Percentiles rank a stretch among this genome's conserved stretches.
Conservation (phyloP, 768 basidiomycete genomes). For the Tylopilus sp. region DNA sequence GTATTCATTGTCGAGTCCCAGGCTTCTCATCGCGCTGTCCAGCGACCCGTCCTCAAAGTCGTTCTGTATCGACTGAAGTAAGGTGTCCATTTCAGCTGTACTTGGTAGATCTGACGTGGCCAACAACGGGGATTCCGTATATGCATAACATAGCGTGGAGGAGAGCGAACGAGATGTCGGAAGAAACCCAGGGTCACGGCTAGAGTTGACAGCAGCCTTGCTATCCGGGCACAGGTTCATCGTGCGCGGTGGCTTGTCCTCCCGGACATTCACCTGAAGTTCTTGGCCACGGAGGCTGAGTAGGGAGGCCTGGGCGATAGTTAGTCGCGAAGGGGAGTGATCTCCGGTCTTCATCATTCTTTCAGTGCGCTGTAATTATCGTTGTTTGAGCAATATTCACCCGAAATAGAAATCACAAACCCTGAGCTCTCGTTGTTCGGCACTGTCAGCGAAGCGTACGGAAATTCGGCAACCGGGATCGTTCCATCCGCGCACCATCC, state of each 20-base stretch:
- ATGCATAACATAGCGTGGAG: constrained; percentile 17
- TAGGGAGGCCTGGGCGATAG: constrained; percentile 75
- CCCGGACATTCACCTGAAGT: constrained; percentile 21
- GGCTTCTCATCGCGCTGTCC: constrained; percentile 11
- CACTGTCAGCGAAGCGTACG: constrained; percentile 75
- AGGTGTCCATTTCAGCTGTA: constrained; percentile 38
- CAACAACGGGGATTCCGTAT: constrained; percentile 15
- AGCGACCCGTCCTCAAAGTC: constrained; percentile 16
- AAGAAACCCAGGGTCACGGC: constrained; percentile 2
- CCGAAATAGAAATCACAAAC: constrained; percentile 37
- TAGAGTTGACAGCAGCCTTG: constrained; percentile 2
- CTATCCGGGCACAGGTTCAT: constrained; percentile 3
- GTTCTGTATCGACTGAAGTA: constrained; percentile 35
- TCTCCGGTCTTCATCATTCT: constrained; percentile 59
- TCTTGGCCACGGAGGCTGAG: constrained; percentile 74
- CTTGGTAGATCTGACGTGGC: constrained; percentile 18
- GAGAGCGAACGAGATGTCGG: constrained; percentile 20
- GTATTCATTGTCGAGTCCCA: constrained; percentile 17
- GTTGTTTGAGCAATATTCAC: constrained; percentile 2
- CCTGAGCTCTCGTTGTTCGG: constrained; percentile 72
- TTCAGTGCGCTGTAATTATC: constrained; percentile 51
- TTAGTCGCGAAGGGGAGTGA: constrained; percentile 58
- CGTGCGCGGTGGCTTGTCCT: constrained; percentile 9
- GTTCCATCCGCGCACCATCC: constrained; percentile 77
- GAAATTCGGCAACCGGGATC: constrained; percentile 75